Base-by-base conservation (phyloP, 345 rosid species). In the Conringia planisiliqua region DNA sequence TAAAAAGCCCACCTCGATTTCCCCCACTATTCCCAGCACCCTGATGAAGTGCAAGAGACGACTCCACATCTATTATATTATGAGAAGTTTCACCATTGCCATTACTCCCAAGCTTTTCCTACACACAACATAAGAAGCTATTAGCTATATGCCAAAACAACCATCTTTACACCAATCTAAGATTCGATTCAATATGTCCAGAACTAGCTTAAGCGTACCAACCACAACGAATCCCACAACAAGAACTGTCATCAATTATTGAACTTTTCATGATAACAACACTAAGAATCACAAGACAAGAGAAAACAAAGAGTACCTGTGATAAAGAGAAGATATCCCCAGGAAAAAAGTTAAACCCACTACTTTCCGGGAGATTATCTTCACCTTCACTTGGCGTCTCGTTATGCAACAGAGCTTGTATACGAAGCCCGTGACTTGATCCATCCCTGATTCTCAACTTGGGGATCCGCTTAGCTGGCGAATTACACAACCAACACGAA, bases 1-100 rank as follows among this genome's bases (percentile, higher is more conserved):
- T 86, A 78, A 89, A 95, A 58, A 92, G 96, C 59, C 97, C 99
- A 52, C 88, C 90, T 76, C 97, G 83, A 4, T 90, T 86, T 77
- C 97, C 97, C 3, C 95, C 96, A 74, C 86, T 78, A n/a, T 79
- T 72, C 22, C 82, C 85, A 44, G 73, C 76, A 26, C 86, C 90
- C 35, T 83, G 85, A 17, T 83, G 80, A 59, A 76, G 78, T n/a
- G 62, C 16, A 58, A 79, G 77, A 73, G 85, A 83, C 40, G 86
- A 17, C 78, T 87, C 94, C 43, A 75, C 79, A 84, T 83, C 84
- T 35, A 79, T 55, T 55, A 82, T 40, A 63, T 83, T 74, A 68
- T 74, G 81, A 7, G 57, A 82, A 75, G 71, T 80, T 50, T 79
- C 88, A 58, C 30, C 75, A 52, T 48, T 82, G 38, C 58, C 40